Percentiles rank a stretch among this genome's conserved stretches.
Conservation (phyloP, 192 early-diverging fungal species). For the Mortierella antarctica region DNA sequence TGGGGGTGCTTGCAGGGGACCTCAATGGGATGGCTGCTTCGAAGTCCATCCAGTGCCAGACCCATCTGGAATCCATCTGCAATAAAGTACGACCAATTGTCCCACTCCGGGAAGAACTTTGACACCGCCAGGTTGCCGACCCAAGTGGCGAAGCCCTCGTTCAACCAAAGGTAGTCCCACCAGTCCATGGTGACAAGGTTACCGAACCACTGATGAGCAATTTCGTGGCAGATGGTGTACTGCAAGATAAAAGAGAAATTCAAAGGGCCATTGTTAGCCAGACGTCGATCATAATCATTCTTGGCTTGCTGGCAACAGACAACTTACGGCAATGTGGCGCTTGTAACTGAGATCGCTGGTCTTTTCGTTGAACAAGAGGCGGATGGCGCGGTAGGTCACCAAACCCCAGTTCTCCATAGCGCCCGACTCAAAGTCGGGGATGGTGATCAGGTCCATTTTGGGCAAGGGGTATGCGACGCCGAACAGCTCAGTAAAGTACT, state of each 20-base stretch:
- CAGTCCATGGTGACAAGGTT: constrained; percentile 97
- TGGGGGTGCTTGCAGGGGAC: constrained; percentile 85
- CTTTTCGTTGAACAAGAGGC: constrained; percentile 87
- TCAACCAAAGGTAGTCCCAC: constrained; percentile 97
- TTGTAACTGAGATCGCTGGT: constrained; percentile 79
- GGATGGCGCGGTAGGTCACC: constrained; percentile 89
- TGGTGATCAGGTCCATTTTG: constrained; percentile 89
- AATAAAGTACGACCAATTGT: constrained; percentile 92
- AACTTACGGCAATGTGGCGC: constrained; percentile 75
- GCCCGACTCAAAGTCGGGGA: constrained; percentile 90
- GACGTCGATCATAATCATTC: neutral
- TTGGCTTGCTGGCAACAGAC: neutral
- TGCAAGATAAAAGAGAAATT: neutral
- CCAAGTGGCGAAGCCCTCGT: constrained; percentile 98
- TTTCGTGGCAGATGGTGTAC: constrained; percentile 92
- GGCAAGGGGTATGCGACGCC: constrained; percentile 92
- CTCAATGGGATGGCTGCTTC: constrained; percentile 93
- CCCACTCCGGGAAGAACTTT: constrained; percentile 94
- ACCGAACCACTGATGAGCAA: constrained; percentile 92
- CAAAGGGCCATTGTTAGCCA: neutral
- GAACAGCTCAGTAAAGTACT: constrained; percentile 91
- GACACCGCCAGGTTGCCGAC: constrained; percentile 90
- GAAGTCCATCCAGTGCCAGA: constrained; percentile 82
- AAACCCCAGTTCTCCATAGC: constrained; percentile 99
- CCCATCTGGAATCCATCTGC: constrained; percentile 81